A percentile compares a stretch with the other conserved stretches of the same genome.
These are phyloP conservation scores for Hymenoscyphus repandus DNA, from an alignment of 2,329 filamentous ascomycete species.

Conservation along the genomic window DNA sequence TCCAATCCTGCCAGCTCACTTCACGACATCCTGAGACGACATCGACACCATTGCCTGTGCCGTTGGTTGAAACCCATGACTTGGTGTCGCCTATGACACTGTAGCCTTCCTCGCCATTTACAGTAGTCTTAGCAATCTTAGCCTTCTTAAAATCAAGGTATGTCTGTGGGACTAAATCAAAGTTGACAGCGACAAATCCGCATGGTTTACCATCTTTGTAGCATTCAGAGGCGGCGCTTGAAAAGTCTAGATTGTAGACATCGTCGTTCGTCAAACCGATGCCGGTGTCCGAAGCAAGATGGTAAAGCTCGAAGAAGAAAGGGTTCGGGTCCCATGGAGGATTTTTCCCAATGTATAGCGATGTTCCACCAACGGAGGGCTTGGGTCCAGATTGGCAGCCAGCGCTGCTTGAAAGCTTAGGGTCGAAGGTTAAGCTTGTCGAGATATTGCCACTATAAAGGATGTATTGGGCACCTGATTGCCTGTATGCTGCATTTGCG, in stretches of 20 bases:
- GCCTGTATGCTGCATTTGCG: no score
- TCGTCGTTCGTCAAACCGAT: neutral
- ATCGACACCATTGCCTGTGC: neutral
- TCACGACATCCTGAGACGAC: neutral
- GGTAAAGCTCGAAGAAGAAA: constrained; percentile 5
- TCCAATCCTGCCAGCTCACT: neutral
- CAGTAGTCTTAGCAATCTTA: neutral
- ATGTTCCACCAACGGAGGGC: no score
- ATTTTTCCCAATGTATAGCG: constrained; percentile 1
- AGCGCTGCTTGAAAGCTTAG: no score
- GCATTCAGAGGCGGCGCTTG: neutral
- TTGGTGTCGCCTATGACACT: neutral
- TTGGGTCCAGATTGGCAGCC: no score
- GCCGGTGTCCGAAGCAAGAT: neutral
- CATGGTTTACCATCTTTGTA: neutral
- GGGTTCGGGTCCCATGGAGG: constrained; percentile 4
- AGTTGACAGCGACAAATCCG: neutral
- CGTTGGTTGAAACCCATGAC: neutral
- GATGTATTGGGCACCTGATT: no score
- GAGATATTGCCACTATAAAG: no score
- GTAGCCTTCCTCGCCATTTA: neutral
- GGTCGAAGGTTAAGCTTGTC: no score
- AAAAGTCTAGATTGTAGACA: neutral
- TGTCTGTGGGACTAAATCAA: neutral
- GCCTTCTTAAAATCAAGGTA: constrained; percentile 1